Evolutionary conservation across 179 eudicot species (phyloP).

Genomic region (Kewa caespitosa): DNA sequence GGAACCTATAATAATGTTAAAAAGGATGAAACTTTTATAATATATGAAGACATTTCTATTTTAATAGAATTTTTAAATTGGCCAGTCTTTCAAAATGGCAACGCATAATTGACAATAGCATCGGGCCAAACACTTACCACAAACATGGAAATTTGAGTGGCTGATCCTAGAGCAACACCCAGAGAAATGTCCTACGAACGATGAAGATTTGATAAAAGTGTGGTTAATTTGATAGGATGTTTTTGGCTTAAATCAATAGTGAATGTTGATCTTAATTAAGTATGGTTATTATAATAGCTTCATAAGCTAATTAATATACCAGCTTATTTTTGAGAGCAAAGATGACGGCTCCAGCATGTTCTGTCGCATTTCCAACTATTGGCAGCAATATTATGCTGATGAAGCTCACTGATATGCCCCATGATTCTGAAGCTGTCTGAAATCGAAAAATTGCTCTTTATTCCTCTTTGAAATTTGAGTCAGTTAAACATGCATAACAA

Average conservation of each 20-base stretch:
- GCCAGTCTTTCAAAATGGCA: not conserved
- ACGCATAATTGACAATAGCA: not conserved
- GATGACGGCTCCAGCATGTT: slow-evolving; percentile 91
- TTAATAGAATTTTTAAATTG: not conserved
- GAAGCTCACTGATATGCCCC: slow-evolving; percentile 90
- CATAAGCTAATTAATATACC: slow-evolving; percentile 57
- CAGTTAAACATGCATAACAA: no score
- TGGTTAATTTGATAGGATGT: no score
- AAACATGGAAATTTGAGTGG: slow-evolving; percentile 85
- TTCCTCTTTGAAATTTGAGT: no score
- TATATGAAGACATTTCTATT: no score
- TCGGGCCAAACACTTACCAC: slow-evolving; percentile 49
- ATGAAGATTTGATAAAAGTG: no score
- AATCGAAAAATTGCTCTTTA: no score
- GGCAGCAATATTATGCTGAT: slow-evolving; percentile 87
- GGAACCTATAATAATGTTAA: slow-evolving; percentile 58
- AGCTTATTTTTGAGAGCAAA: slow-evolving; percentile 87
- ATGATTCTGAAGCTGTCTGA: slow-evolving; percentile 75
- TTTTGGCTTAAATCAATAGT: no score
- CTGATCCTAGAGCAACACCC: slow-evolving; percentile 93
- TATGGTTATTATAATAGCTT: no score
- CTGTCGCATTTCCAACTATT: slow-evolving; percentile 95
- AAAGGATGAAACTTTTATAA: no score
- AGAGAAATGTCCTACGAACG: slow-evolving; percentile 77
- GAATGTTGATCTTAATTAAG: no score